A percentile compares a stretch with the other conserved stretches of the same genome.
Evolutionary conservation across 2,329 filamentous ascomycete genomes (phyloP).

Genomic region (Claviceps paspali): DNA sequence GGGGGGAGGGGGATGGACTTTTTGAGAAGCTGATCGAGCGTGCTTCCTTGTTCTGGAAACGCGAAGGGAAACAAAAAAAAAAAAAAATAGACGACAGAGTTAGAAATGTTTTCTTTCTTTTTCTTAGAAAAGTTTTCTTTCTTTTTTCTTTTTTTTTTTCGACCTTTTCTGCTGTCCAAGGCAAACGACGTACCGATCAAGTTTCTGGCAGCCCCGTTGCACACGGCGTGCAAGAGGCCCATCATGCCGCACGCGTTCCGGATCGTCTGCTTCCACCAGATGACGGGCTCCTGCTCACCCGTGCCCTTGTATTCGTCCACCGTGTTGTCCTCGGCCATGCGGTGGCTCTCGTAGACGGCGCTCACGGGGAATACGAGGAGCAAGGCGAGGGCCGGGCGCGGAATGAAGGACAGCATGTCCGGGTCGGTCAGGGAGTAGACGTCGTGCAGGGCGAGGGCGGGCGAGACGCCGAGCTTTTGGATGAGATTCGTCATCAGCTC

Average conservation of each 20-base stretch:
- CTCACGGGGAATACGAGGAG: slow-evolving; percentile 86
- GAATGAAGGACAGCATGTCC: slow-evolving; percentile 71
- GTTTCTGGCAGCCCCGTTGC: slow-evolving; percentile 55
- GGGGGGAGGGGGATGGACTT: slow-evolving; percentile 58
- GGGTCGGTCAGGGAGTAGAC: slow-evolving; percentile 83
- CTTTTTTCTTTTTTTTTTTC: neutral
- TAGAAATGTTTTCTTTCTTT: too few species aligned
- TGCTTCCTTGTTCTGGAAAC: slow-evolving; percentile 33
- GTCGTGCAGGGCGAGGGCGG: slow-evolving; percentile 67
- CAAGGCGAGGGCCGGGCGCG: slow-evolving; percentile 74
- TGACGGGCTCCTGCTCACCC: slow-evolving; percentile 56
- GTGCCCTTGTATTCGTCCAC: slow-evolving; percentile 48
- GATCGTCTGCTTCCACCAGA: slow-evolving; percentile 95
- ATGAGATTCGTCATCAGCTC: slow-evolving; percentile 75
- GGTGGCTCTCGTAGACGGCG: slow-evolving; percentile 61
- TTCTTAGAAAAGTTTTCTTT: neutral
- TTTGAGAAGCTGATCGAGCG: slow-evolving; percentile 49
- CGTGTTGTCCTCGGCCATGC: slow-evolving; percentile 55
- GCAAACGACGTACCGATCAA: slow-evolving; percentile 39
- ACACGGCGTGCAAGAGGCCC: slow-evolving; percentile 67
- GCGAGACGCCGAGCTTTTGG: slow-evolving; percentile 69
- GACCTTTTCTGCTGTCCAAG: too few species aligned
- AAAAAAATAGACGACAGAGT: too few species aligned
- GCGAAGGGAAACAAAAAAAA: too few species aligned
- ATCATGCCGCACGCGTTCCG: slow-evolving; percentile 87